Percentiles rank a stretch among this genome's conserved stretches.
Evolutionary conservation across 2,329 filamentous ascomycete species (phyloP).

Genomic region (Fusarium protoensiforme): DNA sequence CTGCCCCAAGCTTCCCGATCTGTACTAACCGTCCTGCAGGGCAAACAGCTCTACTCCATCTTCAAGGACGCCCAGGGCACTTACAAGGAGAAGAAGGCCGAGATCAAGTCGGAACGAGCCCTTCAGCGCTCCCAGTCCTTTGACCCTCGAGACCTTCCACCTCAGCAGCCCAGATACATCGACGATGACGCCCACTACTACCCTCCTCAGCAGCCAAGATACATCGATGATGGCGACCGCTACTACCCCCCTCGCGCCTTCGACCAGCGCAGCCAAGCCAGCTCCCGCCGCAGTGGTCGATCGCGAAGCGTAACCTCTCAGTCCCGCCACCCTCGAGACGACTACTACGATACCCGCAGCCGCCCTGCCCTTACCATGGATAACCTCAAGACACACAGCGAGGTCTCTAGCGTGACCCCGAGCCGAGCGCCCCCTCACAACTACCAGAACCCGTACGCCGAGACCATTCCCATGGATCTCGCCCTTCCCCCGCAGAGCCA

Average conservation of each 20-base stretch:
- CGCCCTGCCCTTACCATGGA: constrained; percentile 59
- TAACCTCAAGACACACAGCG: constrained; percentile 65
- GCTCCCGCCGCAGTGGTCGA: constrained; percentile 56
- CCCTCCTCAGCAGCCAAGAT: constrained; percentile 6
- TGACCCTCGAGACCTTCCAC: constrained; percentile 45
- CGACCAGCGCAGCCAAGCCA: constrained; percentile 50
- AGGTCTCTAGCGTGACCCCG: constrained; percentile 61
- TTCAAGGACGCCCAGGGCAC: constrained; percentile 92
- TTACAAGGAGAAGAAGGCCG: constrained; percentile 88
- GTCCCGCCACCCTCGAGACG: constrained; percentile 44
- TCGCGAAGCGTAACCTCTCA: constrained; percentile 51
- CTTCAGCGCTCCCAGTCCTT: constrained; percentile 71
- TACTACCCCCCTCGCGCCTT: constrained; percentile 50
- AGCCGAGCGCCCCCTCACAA: constrained; percentile 56
- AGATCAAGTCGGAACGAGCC: constrained; percentile 75
- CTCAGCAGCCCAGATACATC: constrained; percentile 2
- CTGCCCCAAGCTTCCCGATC: background rate
- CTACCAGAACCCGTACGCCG: constrained; percentile 51
- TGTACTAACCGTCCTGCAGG: constrained; percentile 61
- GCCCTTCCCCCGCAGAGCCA: constrained; percentile 49
- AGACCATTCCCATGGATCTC: constrained; percentile 55
- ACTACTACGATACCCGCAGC: constrained; percentile 42
- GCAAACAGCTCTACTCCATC: constrained; percentile 88
- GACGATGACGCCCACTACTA: background rate
- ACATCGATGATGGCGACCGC: constrained; percentile 48